Conservation (phyloP, 2,329 filamentous ascomycete genomes). For the Graphiopsis chlorocephala region DNA sequence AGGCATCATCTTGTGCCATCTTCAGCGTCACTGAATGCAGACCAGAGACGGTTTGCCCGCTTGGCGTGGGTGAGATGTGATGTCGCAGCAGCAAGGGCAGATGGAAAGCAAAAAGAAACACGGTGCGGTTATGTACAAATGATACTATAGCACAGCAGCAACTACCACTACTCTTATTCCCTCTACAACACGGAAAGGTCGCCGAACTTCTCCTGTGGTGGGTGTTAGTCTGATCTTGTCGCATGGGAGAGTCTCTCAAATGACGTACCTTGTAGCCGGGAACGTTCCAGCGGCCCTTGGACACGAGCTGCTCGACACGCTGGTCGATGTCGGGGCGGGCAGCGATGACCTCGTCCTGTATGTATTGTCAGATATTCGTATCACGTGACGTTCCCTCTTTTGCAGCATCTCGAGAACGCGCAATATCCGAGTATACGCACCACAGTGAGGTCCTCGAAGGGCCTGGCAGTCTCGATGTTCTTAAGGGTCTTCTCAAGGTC, state of each 20-base stretch:
- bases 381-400: slow-evolving; percentile 25
- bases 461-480: slow-evolving; percentile 95
- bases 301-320: slow-evolving; percentile 90
- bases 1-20: not conserved
- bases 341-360: slow-evolving; percentile 86
- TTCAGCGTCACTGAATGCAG: not conserved
- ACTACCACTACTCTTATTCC: slow-evolving; percentile 33
- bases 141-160: slow-evolving; percentile 23
- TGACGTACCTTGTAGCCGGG: slow-evolving; percentile 92
- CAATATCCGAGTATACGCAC: slow-evolving; percentile 58
- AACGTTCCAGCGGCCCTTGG: slow-evolving; percentile 97
- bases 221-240: slow-evolving; percentile 45
- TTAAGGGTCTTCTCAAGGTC: slow-evolving; percentile 90
- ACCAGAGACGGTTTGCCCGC: not conserved
- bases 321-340: slow-evolving; percentile 96
- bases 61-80: not conserved
- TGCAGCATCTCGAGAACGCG: slow-evolving; percentile 3
- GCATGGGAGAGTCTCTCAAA: not conserved
- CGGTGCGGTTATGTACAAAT: slow-evolving; percentile 18
- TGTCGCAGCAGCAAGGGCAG: not conserved
- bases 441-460: slow-evolving; percentile 96
- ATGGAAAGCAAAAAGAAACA: slow-evolving; percentile 12
- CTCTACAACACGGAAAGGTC: slow-evolving; percentile 88
- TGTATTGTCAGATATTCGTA: slow-evolving; percentile 22
- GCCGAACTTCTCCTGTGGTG: slow-evolving; percentile 89